Conservation (phyloP, 352 stramenopile genomes). For the Pythium biforme region DNA sequence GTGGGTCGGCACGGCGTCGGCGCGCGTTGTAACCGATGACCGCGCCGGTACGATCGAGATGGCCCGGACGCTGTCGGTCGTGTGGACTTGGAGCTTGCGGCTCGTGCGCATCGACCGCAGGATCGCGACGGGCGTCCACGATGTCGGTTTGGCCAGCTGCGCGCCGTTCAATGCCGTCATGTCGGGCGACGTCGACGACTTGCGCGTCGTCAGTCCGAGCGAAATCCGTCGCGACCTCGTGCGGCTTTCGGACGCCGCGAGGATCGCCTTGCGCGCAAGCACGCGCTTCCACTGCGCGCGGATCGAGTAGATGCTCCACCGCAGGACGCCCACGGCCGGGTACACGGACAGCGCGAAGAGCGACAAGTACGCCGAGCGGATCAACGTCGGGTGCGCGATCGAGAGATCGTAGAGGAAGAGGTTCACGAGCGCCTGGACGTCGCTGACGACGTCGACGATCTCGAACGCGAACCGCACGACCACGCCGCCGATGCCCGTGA, state of each 20-base stretch:
- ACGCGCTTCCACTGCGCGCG: constrained; percentile 19
- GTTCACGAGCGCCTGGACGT: constrained; percentile 20
- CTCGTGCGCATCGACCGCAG: background rate
- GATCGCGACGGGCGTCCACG: background rate
- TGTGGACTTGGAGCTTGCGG: constrained; percentile 1
- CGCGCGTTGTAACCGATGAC: background rate
- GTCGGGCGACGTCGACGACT: background rate
- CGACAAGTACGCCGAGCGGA: constrained; percentile 21
- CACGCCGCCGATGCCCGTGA: constrained; percentile 20
- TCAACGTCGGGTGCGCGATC: constrained; percentile 16
- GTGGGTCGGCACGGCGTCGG: background rate
- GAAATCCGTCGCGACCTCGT: background rate
- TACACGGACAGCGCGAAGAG: constrained; percentile 6
- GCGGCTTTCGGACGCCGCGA: constrained; percentile 1
- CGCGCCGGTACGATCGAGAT: background rate
- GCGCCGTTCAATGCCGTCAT: background rate
- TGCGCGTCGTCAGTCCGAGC: background rate
- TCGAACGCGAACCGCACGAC: constrained; percentile 23
- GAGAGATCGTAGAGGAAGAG: constrained; percentile 24
- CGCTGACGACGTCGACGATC: constrained; percentile 19
- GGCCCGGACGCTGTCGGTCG: background rate
- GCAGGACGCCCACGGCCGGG: constrained; percentile 5
- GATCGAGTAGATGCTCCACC: constrained; percentile 15
- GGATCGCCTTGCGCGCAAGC: constrained; percentile 4
- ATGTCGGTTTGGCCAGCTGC: background rate